Evolutionary conservation across 805 yeast species (phyloP).

Genomic region (Vanderwaltozyma tropicalis): DNA sequence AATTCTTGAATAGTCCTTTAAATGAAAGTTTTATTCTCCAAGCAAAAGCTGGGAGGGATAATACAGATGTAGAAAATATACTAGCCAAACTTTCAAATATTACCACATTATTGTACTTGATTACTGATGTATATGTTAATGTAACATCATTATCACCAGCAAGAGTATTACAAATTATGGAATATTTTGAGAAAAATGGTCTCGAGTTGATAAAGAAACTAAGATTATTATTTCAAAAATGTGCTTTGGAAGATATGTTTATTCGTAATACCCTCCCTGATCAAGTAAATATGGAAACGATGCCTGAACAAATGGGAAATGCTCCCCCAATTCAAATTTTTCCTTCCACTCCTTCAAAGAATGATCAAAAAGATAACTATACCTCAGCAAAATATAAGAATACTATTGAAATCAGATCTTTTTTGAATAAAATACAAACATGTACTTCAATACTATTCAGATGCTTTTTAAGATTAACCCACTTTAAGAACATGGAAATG

Average conservation of each 20-base stretch:
- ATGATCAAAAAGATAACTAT: conserved; percentile 31
- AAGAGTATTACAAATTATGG: conserved; percentile 28
- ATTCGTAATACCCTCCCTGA: conserved; percentile 41
- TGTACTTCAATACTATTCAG: conserved; percentile 34
- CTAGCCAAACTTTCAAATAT: conserved; percentile 23
- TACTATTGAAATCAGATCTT: conserved; percentile 43
- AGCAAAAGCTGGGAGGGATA: conserved; percentile 9
- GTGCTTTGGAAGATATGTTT: conserved; percentile 47
- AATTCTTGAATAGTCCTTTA: conserved; percentile 17
- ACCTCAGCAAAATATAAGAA: conserved; percentile 55
- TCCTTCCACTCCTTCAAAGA: conserved; percentile 33
- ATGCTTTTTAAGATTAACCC: conserved; percentile 36
- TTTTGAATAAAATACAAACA: conserved; percentile 40
- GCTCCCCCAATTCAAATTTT: conserved; percentile 35
- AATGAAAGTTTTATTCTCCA: conserved; percentile 21
- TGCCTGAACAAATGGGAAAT: conserved; percentile 27
- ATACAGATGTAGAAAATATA: conserved; percentile 8
- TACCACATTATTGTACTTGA: conserved; percentile 38
- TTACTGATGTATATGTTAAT: conserved; percentile 48
- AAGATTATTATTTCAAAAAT: conserved; percentile 38
- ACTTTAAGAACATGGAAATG: conserved; percentile 30
- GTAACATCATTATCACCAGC: conserved; percentile 41
- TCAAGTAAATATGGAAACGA: conserved; percentile 34
- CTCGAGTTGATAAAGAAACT: conserved; percentile 33
- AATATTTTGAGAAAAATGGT: conserved; percentile 29